phyloP scores from a whole-genome alignment of 148 eudicot species.

The Silene conica region DNA sequence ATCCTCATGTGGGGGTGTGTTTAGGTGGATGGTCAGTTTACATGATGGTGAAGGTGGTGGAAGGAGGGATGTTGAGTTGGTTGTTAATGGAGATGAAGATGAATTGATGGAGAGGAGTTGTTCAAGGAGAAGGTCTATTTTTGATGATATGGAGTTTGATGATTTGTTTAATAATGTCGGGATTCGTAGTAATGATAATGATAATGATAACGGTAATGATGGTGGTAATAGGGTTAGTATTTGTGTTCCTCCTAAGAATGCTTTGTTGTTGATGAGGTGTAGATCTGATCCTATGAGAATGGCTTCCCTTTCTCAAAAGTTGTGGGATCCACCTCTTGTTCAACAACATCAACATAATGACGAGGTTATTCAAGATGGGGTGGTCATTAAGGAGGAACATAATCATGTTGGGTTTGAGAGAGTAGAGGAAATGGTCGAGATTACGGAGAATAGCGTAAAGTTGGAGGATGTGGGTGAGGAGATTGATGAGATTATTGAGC shows the following conservation, averaged over 20 bases:
- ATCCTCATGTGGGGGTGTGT: constrained; percentile 55
- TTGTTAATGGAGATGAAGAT: constrained; percentile 42
- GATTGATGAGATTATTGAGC: background rate
- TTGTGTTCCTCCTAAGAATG: constrained; percentile 87
- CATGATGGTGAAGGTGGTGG: constrained; percentile 43
- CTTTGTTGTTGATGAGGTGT: constrained; percentile 84
- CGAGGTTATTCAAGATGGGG: constrained; percentile 10
- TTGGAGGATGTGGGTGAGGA: constrained; percentile 15
- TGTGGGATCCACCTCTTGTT: constrained; percentile 36
- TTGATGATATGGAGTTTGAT: constrained; percentile 65
- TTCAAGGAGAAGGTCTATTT: constrained; percentile 66
- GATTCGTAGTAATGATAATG: constrained; percentile 9
- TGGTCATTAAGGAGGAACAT: background rate
- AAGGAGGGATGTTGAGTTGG: constrained; percentile 59
- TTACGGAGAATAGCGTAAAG: constrained; percentile 2
- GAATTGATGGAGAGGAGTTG: constrained; percentile 35
- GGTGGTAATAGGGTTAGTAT: constrained; percentile 46
- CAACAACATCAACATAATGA: constrained; percentile 16
- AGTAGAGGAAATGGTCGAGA: background rate
- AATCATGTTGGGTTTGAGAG: background rate
- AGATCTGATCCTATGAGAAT: constrained; percentile 89
- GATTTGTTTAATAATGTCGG: constrained; percentile 28
- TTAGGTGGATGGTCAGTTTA: constrained; percentile 72
- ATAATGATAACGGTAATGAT: constrained; percentile 21
- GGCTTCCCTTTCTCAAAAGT: constrained; percentile 56